A percentile compares a stretch with the other conserved stretches of the same genome.
These are phyloP conservation scores for Juglanconis juglandina DNA, from an alignment of 2,329 filamentous ascomycete genomes.

Conservation along the genomic window DNA sequence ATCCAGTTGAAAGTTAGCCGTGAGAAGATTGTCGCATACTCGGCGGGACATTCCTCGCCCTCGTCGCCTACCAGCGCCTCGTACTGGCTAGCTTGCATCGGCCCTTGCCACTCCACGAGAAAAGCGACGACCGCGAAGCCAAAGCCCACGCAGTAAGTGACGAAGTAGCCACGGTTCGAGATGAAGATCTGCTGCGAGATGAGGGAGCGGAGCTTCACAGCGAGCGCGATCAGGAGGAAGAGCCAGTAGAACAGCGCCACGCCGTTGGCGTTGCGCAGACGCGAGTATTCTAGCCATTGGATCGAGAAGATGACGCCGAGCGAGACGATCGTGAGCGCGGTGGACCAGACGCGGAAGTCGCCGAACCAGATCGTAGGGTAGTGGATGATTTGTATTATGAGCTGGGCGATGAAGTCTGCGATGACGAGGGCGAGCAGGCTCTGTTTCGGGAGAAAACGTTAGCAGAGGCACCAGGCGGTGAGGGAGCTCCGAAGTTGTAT, in stretches of 20 bases:
- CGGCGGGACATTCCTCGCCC: conserved; percentile 60
- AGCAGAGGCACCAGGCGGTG: conserved; percentile 1
- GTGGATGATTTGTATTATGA: conserved; percentile 69
- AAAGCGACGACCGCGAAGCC: conserved; percentile 70
- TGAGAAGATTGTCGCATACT: conserved; percentile 93
- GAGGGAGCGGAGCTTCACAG: conserved; percentile 81
- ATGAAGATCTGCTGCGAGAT: conserved; percentile 72
- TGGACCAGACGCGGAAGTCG: conserved; percentile 86
- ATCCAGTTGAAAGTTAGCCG: conserved; percentile 96
- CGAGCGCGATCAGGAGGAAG: conserved; percentile 72
- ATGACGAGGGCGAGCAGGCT: conserved; percentile 65
- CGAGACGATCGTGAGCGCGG: conserved; percentile 67
- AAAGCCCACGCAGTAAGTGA: conserved; percentile 69
- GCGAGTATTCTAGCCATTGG: conserved; percentile 83
- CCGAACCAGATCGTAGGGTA: conserved; percentile 68
- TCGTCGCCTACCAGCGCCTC: conserved; percentile 56
- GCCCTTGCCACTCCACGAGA: conserved; percentile 78
- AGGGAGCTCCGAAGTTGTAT: too few relatives aligned
- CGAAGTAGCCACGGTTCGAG: conserved; percentile 68
- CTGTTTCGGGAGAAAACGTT: conserved; percentile 27
- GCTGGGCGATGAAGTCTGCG: conserved; percentile 66
- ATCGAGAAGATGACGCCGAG: conserved; percentile 71
- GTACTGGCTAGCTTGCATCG: conserved; percentile 67
- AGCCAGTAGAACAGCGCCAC: conserved; percentile 92
- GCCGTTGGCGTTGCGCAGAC: conserved; percentile 79